Evolutionary conservation across 1,139 yeast genomes (phyloP), one percentile per base, ranked within the genome.

Genomic region (Debaryomycetaceae sp.): DNA sequence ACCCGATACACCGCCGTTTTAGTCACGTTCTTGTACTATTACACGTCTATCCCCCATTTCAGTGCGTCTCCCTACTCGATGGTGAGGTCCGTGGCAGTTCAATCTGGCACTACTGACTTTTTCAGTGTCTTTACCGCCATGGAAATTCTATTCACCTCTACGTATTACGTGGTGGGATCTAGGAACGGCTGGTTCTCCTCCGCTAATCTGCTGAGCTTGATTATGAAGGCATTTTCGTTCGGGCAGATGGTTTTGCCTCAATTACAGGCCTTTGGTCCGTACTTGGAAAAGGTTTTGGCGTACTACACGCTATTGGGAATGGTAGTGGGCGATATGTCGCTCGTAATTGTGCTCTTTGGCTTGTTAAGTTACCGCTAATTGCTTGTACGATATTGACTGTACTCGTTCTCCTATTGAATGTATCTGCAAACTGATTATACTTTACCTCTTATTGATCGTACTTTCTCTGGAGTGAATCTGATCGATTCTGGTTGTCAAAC

Each of bases 331-430:
- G 71, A 63, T 39, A 31, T 63, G 24, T 50, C 61, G 16, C 48
- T 63, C 23, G 50, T 62, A 18, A 53, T 61, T 22, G 54, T 64
- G 13, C 44, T 62, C 29, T 62, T 62, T 39, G 71, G 69, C 2
- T 35, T 63, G 20, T 35, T 50, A 13, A 62, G 68, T 40, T 41
- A 37, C 6, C n/a, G 8, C 7, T 22, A 12, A n/a, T n/a, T n/a
- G n/a, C n/a, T n/a, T n/a, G n/a, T n/a, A n/a, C n/a, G n/a, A n/a
- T n/a, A n/a, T n/a, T n/a, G n/a, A n/a, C n/a, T n/a, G n/a, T n/a
- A n/a, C n/a, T n/a, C n/a, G n/a, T n/a, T n/a, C n/a, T n/a, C n/a
- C n/a, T n/a, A n/a, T n/a, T n/a, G n/a, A n/a, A n/a, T n/a, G n/a
- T n/a, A n/a, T n/a, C n/a, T n/a, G n/a, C n/a, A n/a, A n/a, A n/a